phyloP scores from a whole-genome alignment of 345 rosid species.

The Aquilaria malaccensis region DNA sequence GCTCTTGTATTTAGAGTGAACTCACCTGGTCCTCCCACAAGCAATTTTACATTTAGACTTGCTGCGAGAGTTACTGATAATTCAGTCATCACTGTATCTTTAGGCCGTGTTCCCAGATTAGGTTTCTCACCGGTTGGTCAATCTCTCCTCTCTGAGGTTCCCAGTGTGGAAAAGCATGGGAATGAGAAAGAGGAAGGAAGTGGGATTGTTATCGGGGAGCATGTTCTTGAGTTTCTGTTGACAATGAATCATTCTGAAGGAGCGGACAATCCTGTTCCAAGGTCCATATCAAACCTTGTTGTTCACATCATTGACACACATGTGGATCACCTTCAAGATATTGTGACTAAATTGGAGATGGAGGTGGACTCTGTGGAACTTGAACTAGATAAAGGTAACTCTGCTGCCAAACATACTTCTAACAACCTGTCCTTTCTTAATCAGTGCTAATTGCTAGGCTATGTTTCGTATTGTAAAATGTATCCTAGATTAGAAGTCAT shows the following conservation, averaged over 20 bases:
- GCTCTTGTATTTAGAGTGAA: slow-evolving; percentile 94
- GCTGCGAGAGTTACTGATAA: slow-evolving; percentile 89
- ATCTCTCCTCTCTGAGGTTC: slow-evolving; percentile 89
- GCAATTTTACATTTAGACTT: slow-evolving; percentile 74
- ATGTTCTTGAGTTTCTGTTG: slow-evolving; percentile 88
- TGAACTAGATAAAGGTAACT: slow-evolving; percentile 83
- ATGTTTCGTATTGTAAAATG: too few relatives aligned
- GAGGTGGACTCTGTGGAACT: slow-evolving; percentile 86
- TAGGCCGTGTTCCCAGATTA: slow-evolving; percentile 86
- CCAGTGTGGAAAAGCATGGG: slow-evolving; percentile 55
- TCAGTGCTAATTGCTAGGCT: too few relatives aligned
- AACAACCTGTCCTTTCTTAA: too few relatives aligned
- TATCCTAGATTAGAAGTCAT: too few relatives aligned
- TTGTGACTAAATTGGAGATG: slow-evolving; percentile 81
- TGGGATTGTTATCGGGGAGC: slow-evolving; percentile 87
- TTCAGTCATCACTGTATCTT: slow-evolving; percentile 87
- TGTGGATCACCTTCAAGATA: slow-evolving; percentile 90
- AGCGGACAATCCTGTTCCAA: slow-evolving; percentile 96
- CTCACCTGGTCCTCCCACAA: slow-evolving; percentile 79
- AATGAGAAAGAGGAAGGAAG: slow-evolving; percentile 52
- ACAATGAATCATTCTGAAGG: slow-evolving; percentile 99
- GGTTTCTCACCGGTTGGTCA: slow-evolving; percentile 78
- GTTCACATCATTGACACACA: slow-evolving; percentile 88
- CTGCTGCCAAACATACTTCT: too few relatives aligned
- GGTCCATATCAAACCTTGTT: slow-evolving; percentile 75